A percentile compares a stretch with the other conserved stretches of the same genome.
Evolutionary conservation across 805 yeast species (phyloP).

Genomic region (Kodamaea leandrae): DNA sequence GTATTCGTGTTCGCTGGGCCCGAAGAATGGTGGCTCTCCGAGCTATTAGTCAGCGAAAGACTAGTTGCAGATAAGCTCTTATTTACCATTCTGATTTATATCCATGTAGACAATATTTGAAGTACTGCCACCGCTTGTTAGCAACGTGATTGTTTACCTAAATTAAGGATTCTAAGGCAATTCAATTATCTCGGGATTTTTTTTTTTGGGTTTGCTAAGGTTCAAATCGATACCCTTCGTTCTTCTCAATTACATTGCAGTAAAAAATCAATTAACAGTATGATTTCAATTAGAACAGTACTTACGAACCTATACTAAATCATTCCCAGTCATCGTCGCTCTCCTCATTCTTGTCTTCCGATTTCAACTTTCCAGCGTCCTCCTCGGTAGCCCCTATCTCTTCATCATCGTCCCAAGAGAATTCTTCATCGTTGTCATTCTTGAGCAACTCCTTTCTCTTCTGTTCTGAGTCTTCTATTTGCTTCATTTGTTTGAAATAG

Average conservation of each 20-base stretch:
- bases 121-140: background rate
- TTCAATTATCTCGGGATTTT: no score
- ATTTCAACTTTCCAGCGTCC: conserved; percentile 7
- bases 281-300: no score
- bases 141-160: background rate
- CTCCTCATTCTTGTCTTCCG: conserved; percentile 14
- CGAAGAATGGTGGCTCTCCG: background rate
- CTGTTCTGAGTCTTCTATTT: conserved; percentile 59
- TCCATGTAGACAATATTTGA: background rate
- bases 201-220: no score
- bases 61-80: background rate
- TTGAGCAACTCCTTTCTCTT: conserved; percentile 62
- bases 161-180: conserved; percentile 1
- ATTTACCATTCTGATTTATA: background rate
- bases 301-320: no score
- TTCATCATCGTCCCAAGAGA: conserved; percentile 52
- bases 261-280: no score
- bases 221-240: no score
- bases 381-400: conserved; percentile 26
- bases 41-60: background rate
- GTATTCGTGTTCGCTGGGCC: background rate
- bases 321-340: conserved; percentile 61
- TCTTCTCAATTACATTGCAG: no score
- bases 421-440: conserved; percentile 48
- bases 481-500: conserved; percentile 55